Percentiles rank a stretch among this genome's conserved stretches.
Evolutionary conservation across 345 rosid species (phyloP).

Genomic region (Eucalyptus erythrocorys): DNA sequence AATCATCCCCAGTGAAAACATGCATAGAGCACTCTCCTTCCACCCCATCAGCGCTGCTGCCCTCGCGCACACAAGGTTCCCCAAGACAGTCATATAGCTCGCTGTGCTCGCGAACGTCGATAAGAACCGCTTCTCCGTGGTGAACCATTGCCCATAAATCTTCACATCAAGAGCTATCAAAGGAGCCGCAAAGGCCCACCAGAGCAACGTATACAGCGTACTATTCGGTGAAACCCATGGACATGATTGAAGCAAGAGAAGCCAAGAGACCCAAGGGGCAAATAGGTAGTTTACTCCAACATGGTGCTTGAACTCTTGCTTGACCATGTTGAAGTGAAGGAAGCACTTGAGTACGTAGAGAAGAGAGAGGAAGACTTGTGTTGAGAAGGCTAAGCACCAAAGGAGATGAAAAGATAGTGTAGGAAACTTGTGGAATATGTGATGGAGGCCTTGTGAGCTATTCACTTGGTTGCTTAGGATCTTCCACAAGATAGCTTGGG

Average conservation of each 20-base stretch:
- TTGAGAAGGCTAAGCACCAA: conserved; percentile 16
- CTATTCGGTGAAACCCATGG: conserved; percentile 4
- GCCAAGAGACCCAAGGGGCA: conserved; percentile 62
- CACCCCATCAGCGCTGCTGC: conserved; percentile 51
- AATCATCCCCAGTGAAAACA: conserved; percentile 56
- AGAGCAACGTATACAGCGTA: conserved; percentile 8
- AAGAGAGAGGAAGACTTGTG: conserved; percentile 6
- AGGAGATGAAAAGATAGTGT: conserved; percentile 9
- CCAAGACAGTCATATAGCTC: conserved; percentile 53
- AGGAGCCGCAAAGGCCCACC: conserved; percentile 30
- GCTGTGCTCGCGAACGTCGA: conserved; percentile 53
- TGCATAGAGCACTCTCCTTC: conserved; percentile 44
- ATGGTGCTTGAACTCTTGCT: conserved; percentile 27
- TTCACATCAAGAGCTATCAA: conserved; percentile 43
- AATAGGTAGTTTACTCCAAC: conserved; percentile 57
- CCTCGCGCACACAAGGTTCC: conserved; percentile 42
- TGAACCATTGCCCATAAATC: conserved; percentile 77
- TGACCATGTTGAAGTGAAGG: conserved; percentile 18
- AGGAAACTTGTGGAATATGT: background rate
- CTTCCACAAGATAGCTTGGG: conserved; percentile 38
- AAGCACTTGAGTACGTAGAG: conserved; percentile 13
- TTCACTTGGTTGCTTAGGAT: background rate
- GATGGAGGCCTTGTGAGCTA: background rate
- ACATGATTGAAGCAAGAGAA: conserved; percentile 59
- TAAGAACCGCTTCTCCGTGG: conserved; percentile 45